A percentile compares a stretch with the other conserved stretches of the same genome.
Conservation (phyloP, 192 early-diverging fungal genomes). For the Backusella sp. region DNA sequence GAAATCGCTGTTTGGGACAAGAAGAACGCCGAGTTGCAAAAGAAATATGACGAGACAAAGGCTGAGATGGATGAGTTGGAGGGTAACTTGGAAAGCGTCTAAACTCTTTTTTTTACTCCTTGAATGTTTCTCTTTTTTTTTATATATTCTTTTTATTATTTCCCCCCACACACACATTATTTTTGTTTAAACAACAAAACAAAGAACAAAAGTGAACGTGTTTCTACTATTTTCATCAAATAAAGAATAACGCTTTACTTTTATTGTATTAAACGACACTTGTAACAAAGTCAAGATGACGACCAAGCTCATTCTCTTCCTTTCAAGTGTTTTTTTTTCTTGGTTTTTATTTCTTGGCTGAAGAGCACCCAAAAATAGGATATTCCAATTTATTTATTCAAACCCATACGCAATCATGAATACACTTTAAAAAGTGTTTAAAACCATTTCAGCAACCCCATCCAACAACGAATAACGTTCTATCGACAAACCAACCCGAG, state of each 20-base stretch:
- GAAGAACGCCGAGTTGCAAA: constrained; percentile 69
- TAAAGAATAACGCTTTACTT: not conserved
- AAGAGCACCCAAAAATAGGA: not conserved
- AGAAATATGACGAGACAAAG: constrained; percentile 67
- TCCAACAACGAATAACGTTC: too few species aligned
- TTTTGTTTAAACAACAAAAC: not conserved
- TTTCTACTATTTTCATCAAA: not conserved
- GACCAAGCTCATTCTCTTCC: not conserved
- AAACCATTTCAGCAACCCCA: too few species aligned
- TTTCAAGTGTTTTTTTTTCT: not conserved
- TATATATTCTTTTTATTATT: not conserved
- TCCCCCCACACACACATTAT: not conserved
- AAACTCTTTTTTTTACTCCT: constrained; percentile 26
- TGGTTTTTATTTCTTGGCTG: not conserved
- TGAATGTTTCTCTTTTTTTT: constrained; percentile 7
- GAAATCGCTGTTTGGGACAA: constrained; percentile 72
- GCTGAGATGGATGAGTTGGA: constrained; percentile 77
- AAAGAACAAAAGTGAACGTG: not conserved
- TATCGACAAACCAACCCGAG: not conserved
- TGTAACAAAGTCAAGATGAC: not conserved
- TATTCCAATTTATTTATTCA: not conserved
- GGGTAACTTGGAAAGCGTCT: constrained; percentile 78
- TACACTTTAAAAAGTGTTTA: not conserved
- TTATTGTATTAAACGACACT: not conserved
- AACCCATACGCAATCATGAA: not conserved